A percentile compares a stretch with the other conserved stretches of the same genome.
phyloP scores from a whole-genome alignment of 2,329 filamentous ascomycete species.

The Aspergillus chevalieri region DNA sequence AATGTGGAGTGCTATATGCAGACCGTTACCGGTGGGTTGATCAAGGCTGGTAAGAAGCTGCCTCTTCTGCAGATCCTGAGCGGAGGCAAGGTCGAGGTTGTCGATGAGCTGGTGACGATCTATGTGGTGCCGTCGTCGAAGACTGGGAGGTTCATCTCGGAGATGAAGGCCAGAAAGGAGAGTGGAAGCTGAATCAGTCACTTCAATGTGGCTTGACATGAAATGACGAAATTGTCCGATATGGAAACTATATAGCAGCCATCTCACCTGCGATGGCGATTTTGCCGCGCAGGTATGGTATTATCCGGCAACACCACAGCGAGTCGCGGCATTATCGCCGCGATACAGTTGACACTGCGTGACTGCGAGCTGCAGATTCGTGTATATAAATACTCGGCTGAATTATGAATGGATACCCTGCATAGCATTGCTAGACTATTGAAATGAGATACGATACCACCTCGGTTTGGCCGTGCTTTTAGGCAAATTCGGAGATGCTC shows the following conservation, averaged over 20 bases:
- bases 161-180: constrained; percentile 70
- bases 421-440: not conserved
- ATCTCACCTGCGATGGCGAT: too few species aligned
- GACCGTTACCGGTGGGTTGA: constrained; percentile 68
- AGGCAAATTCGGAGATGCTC: too few species aligned
- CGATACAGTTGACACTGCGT: not conserved
- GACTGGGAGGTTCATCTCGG: constrained; percentile 69
- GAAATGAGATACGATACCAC: too few species aligned
- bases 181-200: constrained; percentile 13
- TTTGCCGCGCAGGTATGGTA: too few species aligned
- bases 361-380: not conserved
- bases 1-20: constrained; percentile 85
- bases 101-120: constrained; percentile 77
- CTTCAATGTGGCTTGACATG: not conserved
- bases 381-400: not conserved
- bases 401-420: not conserved
- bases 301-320: too few species aligned
- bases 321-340: too few species aligned
- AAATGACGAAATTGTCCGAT: too few species aligned
- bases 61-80: constrained; percentile 67
- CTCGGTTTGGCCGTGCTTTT: too few species aligned
- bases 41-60: constrained; percentile 86
- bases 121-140: constrained; percentile 70
- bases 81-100: constrained; percentile 73
- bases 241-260: too few species aligned